These are phyloP conservation scores for Nannizzia gypsea DNA, from an alignment of 2,329 filamentous ascomycete species.

Conservation along the genomic window DNA sequence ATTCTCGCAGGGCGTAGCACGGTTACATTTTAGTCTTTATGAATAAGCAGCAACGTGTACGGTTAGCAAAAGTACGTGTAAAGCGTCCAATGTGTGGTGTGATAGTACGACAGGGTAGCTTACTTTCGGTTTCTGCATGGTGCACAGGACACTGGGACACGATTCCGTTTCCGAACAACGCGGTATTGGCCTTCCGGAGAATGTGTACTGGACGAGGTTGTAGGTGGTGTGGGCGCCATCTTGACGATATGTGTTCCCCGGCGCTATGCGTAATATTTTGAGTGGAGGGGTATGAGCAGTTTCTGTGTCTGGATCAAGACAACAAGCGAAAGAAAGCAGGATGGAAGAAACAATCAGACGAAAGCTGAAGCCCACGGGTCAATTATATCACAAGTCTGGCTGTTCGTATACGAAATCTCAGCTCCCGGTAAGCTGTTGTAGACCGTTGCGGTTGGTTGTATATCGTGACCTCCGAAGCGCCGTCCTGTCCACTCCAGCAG, in stretches of 20 bases:
- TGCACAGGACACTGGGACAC: conserved; percentile 81
- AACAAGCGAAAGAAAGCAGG: neutral
- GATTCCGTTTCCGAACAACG: conserved; percentile 82
- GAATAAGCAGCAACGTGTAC: neutral
- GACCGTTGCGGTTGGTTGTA: neutral
- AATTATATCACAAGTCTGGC: neutral
- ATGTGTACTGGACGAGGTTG: conserved; percentile 54
- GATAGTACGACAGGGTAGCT: conserved; percentile 4
- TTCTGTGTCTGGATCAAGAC: too few species aligned
- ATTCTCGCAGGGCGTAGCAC: conserved; percentile 82
- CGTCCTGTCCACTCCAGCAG: neutral
- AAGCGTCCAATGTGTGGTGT: conserved; percentile 9
- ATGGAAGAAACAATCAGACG: neutral
- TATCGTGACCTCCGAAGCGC: neutral
- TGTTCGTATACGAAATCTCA: neutral
- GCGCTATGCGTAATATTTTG: neutral
- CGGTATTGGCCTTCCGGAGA: conserved; percentile 80
- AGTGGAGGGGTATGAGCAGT: neutral
- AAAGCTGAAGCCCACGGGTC: neutral
- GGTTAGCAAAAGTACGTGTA: conserved; percentile 11
- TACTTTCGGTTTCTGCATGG: conserved; percentile 88
- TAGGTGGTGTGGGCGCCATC: conserved; percentile 37
- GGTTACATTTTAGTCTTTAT: conserved; percentile 74
- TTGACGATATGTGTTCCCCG: neutral
- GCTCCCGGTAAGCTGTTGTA: neutral